Evolutionary conservation across 495 filamentous ascomycete species (phyloP).

Genomic region (Diplogelasinospora grovesii): DNA sequence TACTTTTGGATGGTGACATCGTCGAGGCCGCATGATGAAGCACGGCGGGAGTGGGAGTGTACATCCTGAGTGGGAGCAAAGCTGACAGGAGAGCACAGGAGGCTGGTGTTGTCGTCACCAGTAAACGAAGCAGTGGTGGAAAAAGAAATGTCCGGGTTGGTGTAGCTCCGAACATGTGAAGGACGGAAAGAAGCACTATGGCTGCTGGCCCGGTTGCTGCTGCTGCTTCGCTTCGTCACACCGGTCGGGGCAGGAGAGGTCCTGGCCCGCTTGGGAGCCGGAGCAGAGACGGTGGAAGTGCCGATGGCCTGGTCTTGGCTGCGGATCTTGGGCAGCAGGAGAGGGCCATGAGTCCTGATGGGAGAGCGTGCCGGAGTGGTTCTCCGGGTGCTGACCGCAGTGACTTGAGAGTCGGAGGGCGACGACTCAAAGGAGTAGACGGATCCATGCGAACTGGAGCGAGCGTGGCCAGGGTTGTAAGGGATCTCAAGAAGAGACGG

Average conservation of each 20-base stretch:
- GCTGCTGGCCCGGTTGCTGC: slow-evolving; percentile 20
- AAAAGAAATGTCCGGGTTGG: slow-evolving; percentile 54
- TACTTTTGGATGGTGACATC: slow-evolving; percentile 58
- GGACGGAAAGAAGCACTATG: slow-evolving; percentile 33
- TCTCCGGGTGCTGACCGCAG: slow-evolving; percentile 48
- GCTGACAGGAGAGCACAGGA: slow-evolving; percentile 61
- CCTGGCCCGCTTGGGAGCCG: slow-evolving; percentile 35
- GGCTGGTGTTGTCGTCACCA: slow-evolving; percentile 30
- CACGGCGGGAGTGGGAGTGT: slow-evolving; percentile 50
- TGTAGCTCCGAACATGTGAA: slow-evolving; percentile 57
- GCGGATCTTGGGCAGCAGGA: slow-evolving; percentile 80
- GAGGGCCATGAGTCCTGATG: slow-evolving; percentile 70
- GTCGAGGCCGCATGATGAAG: slow-evolving; percentile 65
- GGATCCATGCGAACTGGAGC: slow-evolving; percentile 48
- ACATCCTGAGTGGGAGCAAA: slow-evolving; percentile 49
- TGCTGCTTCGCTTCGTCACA: no score
- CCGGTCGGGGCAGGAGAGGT: slow-evolving; percentile 27
- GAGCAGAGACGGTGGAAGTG: slow-evolving; percentile 18
- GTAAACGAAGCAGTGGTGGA: slow-evolving; percentile 39
- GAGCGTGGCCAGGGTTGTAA: slow-evolving; percentile 40
- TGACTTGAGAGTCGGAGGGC: slow-evolving; percentile 60
- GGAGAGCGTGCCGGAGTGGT: slow-evolving; percentile 72
- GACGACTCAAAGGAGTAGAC: slow-evolving; percentile 61
- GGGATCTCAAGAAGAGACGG: slow-evolving; percentile 45
- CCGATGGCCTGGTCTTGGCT: slow-evolving; percentile 71